A percentile compares a stretch with the other conserved stretches of the same genome.
Conservation (phyloP, 148 eudicot species). For the Fagopyrum esculentum region DNA sequence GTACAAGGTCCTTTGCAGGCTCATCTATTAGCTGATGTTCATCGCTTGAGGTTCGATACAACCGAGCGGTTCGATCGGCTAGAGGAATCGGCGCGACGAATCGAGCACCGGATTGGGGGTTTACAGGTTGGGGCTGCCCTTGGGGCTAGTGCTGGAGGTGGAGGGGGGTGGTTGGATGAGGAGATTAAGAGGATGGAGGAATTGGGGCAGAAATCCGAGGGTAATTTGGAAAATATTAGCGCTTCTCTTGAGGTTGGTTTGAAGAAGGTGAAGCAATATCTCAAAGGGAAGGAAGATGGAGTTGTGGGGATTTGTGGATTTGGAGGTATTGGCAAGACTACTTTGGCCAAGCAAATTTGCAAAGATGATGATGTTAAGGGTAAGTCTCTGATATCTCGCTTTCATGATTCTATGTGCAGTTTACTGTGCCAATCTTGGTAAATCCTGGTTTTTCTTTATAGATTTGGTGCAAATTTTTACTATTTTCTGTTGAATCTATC, state of each 20-base stretch:
- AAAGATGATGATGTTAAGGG: constrained; percentile 55
- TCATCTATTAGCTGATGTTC: constrained; percentile 79
- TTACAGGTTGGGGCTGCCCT: constrained; percentile 41
- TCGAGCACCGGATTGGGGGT: constrained; percentile 49
- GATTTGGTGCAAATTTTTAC: background rate
- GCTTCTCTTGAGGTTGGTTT: constrained; percentile 54
- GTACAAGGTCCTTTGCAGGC: constrained; percentile 59
- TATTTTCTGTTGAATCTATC: background rate
- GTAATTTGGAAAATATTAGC: constrained; percentile 35
- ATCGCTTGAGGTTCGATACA: constrained; percentile 58
- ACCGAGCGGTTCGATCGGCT: constrained; percentile 56
- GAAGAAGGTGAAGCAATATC: constrained; percentile 63
- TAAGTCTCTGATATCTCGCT: constrained; percentile 22
- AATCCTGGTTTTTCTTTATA: background rate
- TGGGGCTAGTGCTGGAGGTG: constrained; percentile 22
- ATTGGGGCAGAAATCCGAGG: constrained; percentile 35
- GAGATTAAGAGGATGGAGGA: constrained; percentile 37
- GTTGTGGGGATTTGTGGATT: constrained; percentile 73
- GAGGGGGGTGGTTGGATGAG: constrained; percentile 46
- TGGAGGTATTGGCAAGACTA: constrained; percentile 90
- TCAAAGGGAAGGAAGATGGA: constrained; percentile 29
- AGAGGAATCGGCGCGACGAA: constrained; percentile 29
- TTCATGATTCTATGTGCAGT: background rate
- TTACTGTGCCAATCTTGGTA: background rate
- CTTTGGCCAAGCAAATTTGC: constrained; percentile 61